Evolutionary conservation across 768 basidiomycete species (phyloP), one percentile per base, ranked within the genome.

Genomic region (Podaxis sp.): DNA sequence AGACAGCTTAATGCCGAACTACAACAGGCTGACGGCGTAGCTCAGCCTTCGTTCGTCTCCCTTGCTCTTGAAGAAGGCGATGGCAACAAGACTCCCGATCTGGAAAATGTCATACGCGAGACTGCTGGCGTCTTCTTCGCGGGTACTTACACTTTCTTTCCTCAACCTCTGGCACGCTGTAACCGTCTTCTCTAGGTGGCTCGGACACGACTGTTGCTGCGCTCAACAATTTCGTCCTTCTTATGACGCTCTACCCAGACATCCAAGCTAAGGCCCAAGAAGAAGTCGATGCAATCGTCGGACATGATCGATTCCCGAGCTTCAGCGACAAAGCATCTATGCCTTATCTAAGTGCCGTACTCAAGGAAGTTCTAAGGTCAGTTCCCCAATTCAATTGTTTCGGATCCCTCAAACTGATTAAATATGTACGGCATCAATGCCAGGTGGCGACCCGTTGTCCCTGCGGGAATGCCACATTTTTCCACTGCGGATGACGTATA

Each of bases 91-190:
- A n/a, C 18, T 16, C 35, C 44, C 2, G 28, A 46, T 6, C 9
- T 57, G 18, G 7, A 64, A 58, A 46, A 67, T 60, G 63, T 55
- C 61, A 48, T 55, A 62, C 14, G 67, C 64, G 75, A 76, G 46
- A 77, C 75, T 46, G 77, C 78, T 35, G 77, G 73, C 1, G 70
- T 79, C 44, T 73, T 74, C 9, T 81, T 77, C 56, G 66, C 73
- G 14, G 77, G 78, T 78, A 21, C 21, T 13, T 48, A 1, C 28
- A 18, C 5, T 18, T 48, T n/a, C 23, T 11, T 37, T 14, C 7
- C 32, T 13, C 13, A 37, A 9, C 23, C 11, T n/a, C 11, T 10
- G 14, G 5, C 27, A 18, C 3, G 3, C 6, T 21, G 16, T 36
- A 46, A 27, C 23, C 21, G 3, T 2, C 35, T 18, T 14, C 48